phyloP scores from a whole-genome alignment of 2,329 filamentous ascomycete genomes.

The Aspergillus awamori region DNA sequence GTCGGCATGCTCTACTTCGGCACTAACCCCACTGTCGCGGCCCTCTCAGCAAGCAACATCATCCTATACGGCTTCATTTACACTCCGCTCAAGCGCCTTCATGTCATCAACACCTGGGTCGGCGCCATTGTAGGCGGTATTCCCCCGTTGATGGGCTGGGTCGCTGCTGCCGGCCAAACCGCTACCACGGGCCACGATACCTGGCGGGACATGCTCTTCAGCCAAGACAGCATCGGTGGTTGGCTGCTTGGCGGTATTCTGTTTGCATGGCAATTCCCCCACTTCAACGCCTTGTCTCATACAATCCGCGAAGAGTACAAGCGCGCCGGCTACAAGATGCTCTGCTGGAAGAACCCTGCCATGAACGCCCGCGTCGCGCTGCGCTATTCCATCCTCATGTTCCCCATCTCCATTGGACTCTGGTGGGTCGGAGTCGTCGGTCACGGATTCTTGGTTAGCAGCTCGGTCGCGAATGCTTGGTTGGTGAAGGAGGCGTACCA shows the following conservation, averaged over 20 bases:
- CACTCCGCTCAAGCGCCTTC: constrained; percentile 87
- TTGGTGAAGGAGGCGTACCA: constrained; percentile 74
- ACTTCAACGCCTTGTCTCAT: constrained; percentile 95
- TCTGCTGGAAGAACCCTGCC: constrained; percentile 83
- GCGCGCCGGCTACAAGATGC: constrained; percentile 67
- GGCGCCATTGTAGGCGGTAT: constrained; percentile 92
- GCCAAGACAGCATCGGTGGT: constrained; percentile 70
- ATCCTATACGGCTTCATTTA: constrained; percentile 88
- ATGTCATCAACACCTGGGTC: constrained; percentile 89
- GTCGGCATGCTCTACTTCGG: constrained; percentile 78
- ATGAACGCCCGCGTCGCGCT: constrained; percentile 85
- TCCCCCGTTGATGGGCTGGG: constrained; percentile 97
- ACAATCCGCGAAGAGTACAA: constrained; percentile 88
- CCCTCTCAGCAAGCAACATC: constrained; percentile 83
- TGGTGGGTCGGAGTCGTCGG: constrained; percentile 82
- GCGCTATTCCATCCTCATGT: constrained; percentile 80
- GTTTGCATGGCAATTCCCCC: constrained; percentile 96
- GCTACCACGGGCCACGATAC: constrained; percentile 71
- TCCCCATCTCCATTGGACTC: constrained; percentile 80
- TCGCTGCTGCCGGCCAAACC: constrained; percentile 85
- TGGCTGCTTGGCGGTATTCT: constrained; percentile 85
- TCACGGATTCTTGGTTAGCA: constrained; percentile 80
- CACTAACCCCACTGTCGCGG: constrained; percentile 90
- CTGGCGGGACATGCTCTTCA: constrained; percentile 77
- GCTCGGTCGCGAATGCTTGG: constrained; percentile 82